These are phyloP conservation scores for Microbotryomycetes sp. DNA, from an alignment of 1,284 basidiomycete genomes.

Conservation along the genomic window DNA sequence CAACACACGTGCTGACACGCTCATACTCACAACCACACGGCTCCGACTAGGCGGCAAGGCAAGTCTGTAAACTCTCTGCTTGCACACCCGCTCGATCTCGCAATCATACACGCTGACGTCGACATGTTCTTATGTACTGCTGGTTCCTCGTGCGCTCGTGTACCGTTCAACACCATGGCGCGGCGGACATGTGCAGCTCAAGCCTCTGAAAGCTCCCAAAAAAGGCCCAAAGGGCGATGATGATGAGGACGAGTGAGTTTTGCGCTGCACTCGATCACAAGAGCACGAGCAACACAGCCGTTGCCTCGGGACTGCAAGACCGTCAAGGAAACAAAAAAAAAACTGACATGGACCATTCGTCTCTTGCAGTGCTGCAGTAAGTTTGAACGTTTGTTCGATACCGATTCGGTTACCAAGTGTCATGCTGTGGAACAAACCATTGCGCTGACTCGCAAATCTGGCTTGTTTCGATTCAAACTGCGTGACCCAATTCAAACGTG, in stretches of 20 bases:
- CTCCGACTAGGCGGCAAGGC: neutral
- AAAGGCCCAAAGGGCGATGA: conserved; percentile 21
- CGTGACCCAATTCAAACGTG: neutral
- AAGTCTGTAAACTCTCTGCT: too few relatives aligned
- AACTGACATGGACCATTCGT: neutral
- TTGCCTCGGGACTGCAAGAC: neutral
- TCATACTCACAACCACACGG: too few relatives aligned
- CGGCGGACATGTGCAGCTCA: too few relatives aligned
- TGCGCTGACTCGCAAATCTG: neutral
- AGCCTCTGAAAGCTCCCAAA: conserved; percentile 13
- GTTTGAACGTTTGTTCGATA: neutral
- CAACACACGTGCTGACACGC: too few relatives aligned
- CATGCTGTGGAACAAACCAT: neutral
- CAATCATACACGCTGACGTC: too few relatives aligned
- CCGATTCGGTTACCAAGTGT: neutral
- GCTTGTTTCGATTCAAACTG: neutral
- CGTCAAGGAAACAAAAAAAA: neutral
- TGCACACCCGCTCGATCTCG: too few relatives aligned
- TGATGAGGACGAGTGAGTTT: conserved; percentile 21
- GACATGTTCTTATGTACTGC: too few relatives aligned
- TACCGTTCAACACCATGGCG: too few relatives aligned
- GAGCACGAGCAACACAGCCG: neutral
- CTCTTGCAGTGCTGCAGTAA: conserved; percentile 4
- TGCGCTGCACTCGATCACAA: neutral
- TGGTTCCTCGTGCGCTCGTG: too few relatives aligned